These are phyloP conservation scores for Teunomyces funiuensis DNA, from an alignment of 805 yeast genomes.

Conservation along the genomic window DNA sequence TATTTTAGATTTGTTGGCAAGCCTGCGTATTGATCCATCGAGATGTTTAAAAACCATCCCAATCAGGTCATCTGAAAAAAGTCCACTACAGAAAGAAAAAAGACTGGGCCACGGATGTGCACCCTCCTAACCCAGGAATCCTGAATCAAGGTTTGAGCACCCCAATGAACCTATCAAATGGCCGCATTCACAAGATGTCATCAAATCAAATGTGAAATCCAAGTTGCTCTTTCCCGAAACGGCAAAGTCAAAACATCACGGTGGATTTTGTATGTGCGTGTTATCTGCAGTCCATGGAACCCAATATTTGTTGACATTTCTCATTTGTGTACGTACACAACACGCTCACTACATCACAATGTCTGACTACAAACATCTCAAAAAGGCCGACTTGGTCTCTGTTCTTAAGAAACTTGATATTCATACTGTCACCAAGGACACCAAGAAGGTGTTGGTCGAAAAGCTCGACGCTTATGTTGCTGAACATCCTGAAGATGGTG, in stretches of 20 bases:
- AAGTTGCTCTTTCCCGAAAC: conserved; percentile 1
- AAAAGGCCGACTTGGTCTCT: conserved; percentile 41
- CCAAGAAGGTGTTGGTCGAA: conserved; percentile 41
- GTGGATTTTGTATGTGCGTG: too few relatives aligned
- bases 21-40: too few relatives aligned
- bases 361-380: conserved; percentile 36
- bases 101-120: too few relatives aligned
- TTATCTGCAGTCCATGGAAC: background rate
- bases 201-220: background rate
- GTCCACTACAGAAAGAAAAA: background rate
- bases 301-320: conserved; percentile 2
- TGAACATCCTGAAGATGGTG: conserved; percentile 26
- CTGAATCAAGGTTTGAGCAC: background rate
- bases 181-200: background rate
- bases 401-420: conserved; percentile 37
- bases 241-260: conserved; percentile 6
- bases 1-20: background rate
- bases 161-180: background rate
- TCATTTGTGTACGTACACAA: conserved; percentile 6
- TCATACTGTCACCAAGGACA: conserved; percentile 36
- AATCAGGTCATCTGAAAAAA: conserved; percentile 2
- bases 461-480: conserved; percentile 33
- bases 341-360: conserved; percentile 15
- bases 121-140: too few relatives aligned
- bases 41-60: background rate